Conservation (phyloP, 164 flowering plant species). For the Tetrastigma voinierianum region DNA sequence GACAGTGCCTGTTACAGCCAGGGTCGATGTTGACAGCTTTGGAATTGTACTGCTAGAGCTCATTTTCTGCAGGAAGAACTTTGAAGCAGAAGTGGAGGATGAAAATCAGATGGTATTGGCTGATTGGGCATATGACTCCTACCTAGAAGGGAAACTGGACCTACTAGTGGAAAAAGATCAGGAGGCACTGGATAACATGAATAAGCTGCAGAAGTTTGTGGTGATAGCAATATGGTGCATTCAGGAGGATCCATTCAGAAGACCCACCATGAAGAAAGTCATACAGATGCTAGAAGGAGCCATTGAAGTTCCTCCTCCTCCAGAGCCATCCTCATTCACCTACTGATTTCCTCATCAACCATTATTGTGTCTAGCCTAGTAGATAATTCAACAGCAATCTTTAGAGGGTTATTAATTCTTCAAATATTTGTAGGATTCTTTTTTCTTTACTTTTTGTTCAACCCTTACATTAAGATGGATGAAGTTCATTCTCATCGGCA, state of each 20-base stretch:
- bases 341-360: no score
- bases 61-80: conserved; percentile 23
- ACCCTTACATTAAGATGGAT: no score
- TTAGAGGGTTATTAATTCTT: no score
- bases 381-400: no score
- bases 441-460: no score
- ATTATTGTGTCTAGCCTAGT: no score
- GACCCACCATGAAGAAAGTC: conserved; percentile 28
- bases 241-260: conserved; percentile 26
- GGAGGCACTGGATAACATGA: conserved; percentile 7
- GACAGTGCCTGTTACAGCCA: conserved; percentile 17
- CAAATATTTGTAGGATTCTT: no score
- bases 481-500: no score
- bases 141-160: not conserved
- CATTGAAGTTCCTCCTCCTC: no score
- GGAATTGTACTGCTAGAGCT: conserved; percentile 28
- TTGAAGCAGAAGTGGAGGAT: not conserved
- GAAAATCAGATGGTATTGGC: not conserved
- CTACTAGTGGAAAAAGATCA: not conserved
- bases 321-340: no score
- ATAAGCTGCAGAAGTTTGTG: conserved; percentile 19
- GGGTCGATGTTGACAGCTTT: conserved; percentile 28
- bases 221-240: conserved; percentile 31
- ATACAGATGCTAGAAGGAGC: no score
- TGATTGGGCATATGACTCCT: conserved; percentile 13